Evolutionary conservation across 805 yeast genomes (phyloP), one percentile per base, ranked within the genome.

Genomic region (Maudiozyma saulgeensis): DNA sequence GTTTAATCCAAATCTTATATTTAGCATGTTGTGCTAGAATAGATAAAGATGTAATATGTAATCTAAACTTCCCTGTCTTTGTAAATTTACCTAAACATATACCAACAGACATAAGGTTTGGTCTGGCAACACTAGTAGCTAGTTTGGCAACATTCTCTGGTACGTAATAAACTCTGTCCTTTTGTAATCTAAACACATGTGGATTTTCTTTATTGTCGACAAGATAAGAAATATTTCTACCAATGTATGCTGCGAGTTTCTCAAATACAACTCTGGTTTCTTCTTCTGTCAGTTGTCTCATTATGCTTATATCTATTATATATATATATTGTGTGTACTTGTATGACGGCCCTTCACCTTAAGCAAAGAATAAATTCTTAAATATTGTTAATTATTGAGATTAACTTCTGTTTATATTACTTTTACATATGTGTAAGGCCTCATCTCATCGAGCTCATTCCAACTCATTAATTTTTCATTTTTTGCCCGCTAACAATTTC

Each of bases 211-310:
- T 79, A 62, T 88, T 84, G 60, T 91, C 95, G 51, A 93, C 87
- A 51, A 93, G 72, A 53, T 81, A 81, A 6, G 96, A 81, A 50
- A 93, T 91, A 68, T 91, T 93, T 67, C 96, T 78, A n/a, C 99
- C 99, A 56, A 93, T 87, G 63, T 93, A 93, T 67, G 85, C 91
- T 53, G 98, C 97, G 50, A 93, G 78, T 70, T 93, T 93, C 64
- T 93, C 98, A 67, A 93, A 91, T 41, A 93, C 96, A 16, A 84
- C 91, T 67, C 86, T 88, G 41, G 99, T 91, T 67, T 93, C 99
- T 67, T 89, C 96, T 66, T 91, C 99, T 56, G 98, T 91, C 56
- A 91, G 77, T 46, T 89, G 87, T 76, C 99, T 84, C 99, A 91
- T 91, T 37, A 16, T 39, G 6, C 13, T 35, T 7, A 16, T 35